Base-by-base conservation (phyloP, 208 protist species). In the Trypanosoma grayi region DNA sequence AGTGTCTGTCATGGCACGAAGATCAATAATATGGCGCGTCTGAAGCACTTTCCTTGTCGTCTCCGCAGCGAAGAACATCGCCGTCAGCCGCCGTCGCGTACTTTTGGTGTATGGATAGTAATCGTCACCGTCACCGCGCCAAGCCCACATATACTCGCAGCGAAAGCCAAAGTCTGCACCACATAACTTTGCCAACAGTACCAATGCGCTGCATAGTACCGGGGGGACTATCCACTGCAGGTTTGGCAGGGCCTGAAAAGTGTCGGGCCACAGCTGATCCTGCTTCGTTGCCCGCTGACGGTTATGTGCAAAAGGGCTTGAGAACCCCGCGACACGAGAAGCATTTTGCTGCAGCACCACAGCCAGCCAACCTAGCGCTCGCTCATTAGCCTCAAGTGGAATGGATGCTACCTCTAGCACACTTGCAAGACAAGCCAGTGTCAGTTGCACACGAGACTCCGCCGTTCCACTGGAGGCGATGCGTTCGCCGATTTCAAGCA, bases 131-230 rank as follows among this genome's bases (percentile, higher is more conserved):
- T 83, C 73, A 25, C 72, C 81, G 18, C 84, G 73, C 63, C 66
- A 90, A 37, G 78, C 86, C 85, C 85, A 95, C 44, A 92, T 55
- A 58, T 93, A 88, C 46, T 90, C 77, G 22, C 60, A 13, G 2
- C 47, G 14, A 39, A 84, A 65, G n/a, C 59, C 34, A 28, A 77
- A 70, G 34, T 73, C 52, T 4, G 60, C 61, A 14, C 80, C 75
- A 10, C 78, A 66, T 2, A 93, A 47, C 25, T 79, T 82, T 2
- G 79, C 41, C n/a, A 92, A 39, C 9, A 95, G 59, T 33, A 85
- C 28, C 10, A 93, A 56, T 43, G 84, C 71, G n/a, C 81, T 80
- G 75, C 75, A 92, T 50, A 79, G 57, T 28, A 77, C 36, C n/a
- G 72, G 52, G 0, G 89, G 81, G 8, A 92, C 68, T 6, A 76